Evolutionary conservation across 2,329 filamentous ascomycete species (phyloP).

Genomic region (Pleoardoris graminearum): DNA sequence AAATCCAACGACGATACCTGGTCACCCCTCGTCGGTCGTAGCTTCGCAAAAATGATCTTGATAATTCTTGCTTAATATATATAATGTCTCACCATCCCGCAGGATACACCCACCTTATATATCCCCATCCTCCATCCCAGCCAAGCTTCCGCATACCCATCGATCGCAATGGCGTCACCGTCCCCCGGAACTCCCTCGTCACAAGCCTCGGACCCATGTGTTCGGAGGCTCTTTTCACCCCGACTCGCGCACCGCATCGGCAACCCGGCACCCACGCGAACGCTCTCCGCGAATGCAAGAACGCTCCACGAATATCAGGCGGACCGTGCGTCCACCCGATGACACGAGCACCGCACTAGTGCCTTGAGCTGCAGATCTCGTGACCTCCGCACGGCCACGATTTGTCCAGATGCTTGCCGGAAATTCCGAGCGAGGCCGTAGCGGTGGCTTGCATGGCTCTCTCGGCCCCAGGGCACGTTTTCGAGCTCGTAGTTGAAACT

Average conservation of each 20-base stretch:
- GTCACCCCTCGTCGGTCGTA: too few relatives aligned
- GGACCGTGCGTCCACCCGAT: neutral
- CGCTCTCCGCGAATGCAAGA: constrained; percentile 2
- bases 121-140: neutral
- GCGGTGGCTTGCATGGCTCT: constrained; percentile 5
- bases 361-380: neutral
- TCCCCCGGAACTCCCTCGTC: neutral
- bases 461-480: neutral
- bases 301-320: too few relatives aligned
- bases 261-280: constrained; percentile 3
- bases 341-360: constrained; percentile 4
- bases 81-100: neutral
- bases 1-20: too few relatives aligned
- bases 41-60: neutral
- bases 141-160: constrained; percentile 1
- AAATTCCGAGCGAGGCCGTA: neutral
- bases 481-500: neutral
- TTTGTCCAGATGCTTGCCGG: neutral
- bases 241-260: neutral
- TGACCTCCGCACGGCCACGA: neutral
- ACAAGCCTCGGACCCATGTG: neutral
- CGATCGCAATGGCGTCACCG: neutral
- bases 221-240: neutral
- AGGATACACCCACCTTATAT: neutral
- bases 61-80: neutral